Evolutionary conservation across 176 grass and related monocot genomes (phyloP).

Genomic region (Oryza coarctata): DNA sequence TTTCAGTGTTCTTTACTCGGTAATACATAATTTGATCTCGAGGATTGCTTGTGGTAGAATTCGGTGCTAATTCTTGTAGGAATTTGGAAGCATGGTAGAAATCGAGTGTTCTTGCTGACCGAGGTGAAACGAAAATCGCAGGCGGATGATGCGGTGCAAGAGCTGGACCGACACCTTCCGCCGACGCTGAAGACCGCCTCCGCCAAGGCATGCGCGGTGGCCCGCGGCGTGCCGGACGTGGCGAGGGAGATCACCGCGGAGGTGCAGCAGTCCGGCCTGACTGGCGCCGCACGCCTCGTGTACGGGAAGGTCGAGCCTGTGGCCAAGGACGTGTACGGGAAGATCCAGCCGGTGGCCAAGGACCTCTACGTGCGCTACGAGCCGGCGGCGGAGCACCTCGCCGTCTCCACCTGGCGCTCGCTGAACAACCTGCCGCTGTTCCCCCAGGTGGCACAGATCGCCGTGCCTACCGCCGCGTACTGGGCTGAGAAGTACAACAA

Average conservation of each 20-base stretch:
- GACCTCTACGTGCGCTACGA: constrained; percentile 64
- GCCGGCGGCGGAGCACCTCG: constrained; percentile 68
- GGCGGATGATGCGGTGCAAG: constrained; percentile 53
- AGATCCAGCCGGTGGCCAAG: constrained; percentile 50
- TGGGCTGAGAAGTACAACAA: constrained; percentile 80
- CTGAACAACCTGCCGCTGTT: constrained; percentile 79
- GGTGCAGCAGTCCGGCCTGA: constrained; percentile 46
- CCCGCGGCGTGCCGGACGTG: constrained; percentile 36
- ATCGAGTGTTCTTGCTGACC: background rate
- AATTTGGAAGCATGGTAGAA: background rate
- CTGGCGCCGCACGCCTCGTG: constrained; percentile 22
- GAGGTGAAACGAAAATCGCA: constrained; percentile 25
- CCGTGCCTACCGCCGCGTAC: constrained; percentile 62
- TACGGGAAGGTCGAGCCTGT: constrained; percentile 46
- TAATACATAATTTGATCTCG: background rate
- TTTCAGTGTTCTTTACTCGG: background rate
- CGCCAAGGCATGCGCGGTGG: constrained; percentile 32
- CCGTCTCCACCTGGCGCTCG: constrained; percentile 65
- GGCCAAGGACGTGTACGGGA: constrained; percentile 42
- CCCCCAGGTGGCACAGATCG: constrained; percentile 63
- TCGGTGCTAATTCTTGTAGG: background rate
- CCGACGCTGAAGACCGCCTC: constrained; percentile 42
- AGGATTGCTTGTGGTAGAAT: background rate
- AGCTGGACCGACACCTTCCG: constrained; percentile 58
- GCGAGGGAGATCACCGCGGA: constrained; percentile 50